Percentiles rank a stretch among this genome's conserved stretches.
Conservation (phyloP, 1,139 yeast genomes). For the Yamadazyma blattariae region DNA sequence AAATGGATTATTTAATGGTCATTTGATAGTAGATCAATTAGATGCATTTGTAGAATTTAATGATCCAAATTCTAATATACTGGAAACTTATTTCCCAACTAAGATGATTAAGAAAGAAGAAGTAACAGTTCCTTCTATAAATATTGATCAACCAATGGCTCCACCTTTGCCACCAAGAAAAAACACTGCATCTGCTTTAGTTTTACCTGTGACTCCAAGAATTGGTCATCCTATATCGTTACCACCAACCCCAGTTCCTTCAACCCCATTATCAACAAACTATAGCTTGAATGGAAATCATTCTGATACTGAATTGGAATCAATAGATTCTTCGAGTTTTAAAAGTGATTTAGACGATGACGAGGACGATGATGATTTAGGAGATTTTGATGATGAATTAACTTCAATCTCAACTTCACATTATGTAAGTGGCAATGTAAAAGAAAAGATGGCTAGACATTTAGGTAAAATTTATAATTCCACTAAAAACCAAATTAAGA, state of each 20-base stretch:
- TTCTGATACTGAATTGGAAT: constrained; percentile 12
- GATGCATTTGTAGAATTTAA: constrained; percentile 28
- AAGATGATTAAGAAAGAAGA: constrained; percentile 20
- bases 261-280: constrained; percentile 8
- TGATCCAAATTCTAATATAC: constrained; percentile 23
- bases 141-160: background rate
- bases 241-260: constrained; percentile 12
- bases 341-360: constrained; percentile 13
- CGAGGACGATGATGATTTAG: constrained; percentile 13
- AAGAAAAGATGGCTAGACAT: constrained; percentile 19
- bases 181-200: constrained; percentile 14
- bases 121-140: constrained; percentile 7
- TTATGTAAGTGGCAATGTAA: constrained; percentile 17
- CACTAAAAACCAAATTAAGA: constrained; percentile 32
- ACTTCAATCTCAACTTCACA: constrained; percentile 22
- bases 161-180: constrained; percentile 33
- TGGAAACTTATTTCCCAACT: constrained; percentile 32
- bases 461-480: constrained; percentile 32
- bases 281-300: constrained; percentile 3
- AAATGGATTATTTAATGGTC: constrained; percentile 33
- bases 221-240: constrained; percentile 11
- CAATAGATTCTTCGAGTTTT: constrained; percentile 18
- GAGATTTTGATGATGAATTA: constrained; percentile 11
- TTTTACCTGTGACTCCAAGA: constrained; percentile 10
- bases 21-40: constrained; percentile 33